phyloP scores from a whole-genome alignment of 1,284 basidiomycete species.

The Ustilago loliicola region DNA sequence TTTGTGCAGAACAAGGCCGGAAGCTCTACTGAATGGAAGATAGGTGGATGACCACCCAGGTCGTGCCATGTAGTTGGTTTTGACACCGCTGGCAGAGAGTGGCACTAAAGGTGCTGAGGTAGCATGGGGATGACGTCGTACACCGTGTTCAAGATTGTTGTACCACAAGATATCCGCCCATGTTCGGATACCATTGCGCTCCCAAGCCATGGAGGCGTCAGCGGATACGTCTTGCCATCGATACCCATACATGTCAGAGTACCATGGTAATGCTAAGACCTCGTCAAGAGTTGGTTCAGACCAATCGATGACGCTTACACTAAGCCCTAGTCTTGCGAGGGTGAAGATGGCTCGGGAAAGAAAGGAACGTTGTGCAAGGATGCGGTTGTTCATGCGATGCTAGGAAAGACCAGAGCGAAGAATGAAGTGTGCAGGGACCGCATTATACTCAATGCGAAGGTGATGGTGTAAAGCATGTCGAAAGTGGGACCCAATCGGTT shows the following conservation, averaged over 20 bases:
- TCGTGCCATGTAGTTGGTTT: constrained; percentile 10
- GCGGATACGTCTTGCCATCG: constrained; percentile 5
- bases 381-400: constrained; percentile 7
- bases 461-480: neutral
- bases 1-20: constrained; percentile 6
- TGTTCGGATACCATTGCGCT: constrained; percentile 10
- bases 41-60: constrained; percentile 6
- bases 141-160: constrained; percentile 1
- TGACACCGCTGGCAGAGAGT: constrained; percentile 11
- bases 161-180: constrained; percentile 17
- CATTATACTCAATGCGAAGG: constrained; percentile 7
- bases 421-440: constrained; percentile 14
- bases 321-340: neutral
- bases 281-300: constrained; percentile 1
- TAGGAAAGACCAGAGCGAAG: constrained; percentile 4
- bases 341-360: constrained; percentile 4
- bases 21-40: constrained; percentile 7
- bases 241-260: constrained; percentile 12
- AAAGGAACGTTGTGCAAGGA: constrained; percentile 9
- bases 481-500: neutral
- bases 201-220: constrained; percentile 5
- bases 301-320: neutral
- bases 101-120: constrained; percentile 7
- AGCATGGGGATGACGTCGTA: constrained; percentile 2
- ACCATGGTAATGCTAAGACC: constrained; percentile 10